Evolutionary conservation across 2,329 filamentous ascomycete species (phyloP), one percentile per base, ranked within the genome.

Genomic region (Penicillium polonicum): DNA sequence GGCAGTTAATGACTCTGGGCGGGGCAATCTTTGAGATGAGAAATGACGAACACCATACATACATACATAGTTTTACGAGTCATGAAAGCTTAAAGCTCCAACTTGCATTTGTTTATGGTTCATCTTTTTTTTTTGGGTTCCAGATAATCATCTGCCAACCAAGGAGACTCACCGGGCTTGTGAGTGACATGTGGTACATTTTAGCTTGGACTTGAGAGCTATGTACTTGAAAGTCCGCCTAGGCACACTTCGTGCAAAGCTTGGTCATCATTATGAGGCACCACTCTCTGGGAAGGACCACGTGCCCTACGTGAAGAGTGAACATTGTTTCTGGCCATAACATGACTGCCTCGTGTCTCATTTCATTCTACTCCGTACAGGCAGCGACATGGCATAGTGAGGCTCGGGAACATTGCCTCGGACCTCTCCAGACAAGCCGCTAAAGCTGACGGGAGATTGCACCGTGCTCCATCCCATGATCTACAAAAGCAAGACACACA

Each of bases 11-110:
- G 55, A 62, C 13, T 27, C 58, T 38, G 70, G 65, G 13, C 65
- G 61, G 23, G 68, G 68, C n/a, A 66, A 66, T 33, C 58, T 71
- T 27, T 71, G 58, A 67, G 23, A 50, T 36, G 21, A 33, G n/a
- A 19, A 25, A 17, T 33, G 38, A 59, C 39, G 39, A 46, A 48
- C 31, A 49, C 38, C 27, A 39, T 52, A 48, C 49, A 60, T 58
- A 17, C 43, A 56, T 57, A 55, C 55, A 59, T 45, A 56, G 51
- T 45, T 57, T 64, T 55, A 61, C 58, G 58, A 62, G 52, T 58
- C 42, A 60, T 60, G 56, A 63, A 61, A 53, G 21, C 48, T 13
- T 46, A 53, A 45, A 51, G 25, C 44, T 33, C 21, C 49, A 56
- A 49, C 52, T 38, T 52, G 23, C 31, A 50, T 53, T 23, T 43